Evolutionary conservation across 1,284 basidiomycete genomes (phyloP).

Genomic region (Ceratobasidium sp.): DNA sequence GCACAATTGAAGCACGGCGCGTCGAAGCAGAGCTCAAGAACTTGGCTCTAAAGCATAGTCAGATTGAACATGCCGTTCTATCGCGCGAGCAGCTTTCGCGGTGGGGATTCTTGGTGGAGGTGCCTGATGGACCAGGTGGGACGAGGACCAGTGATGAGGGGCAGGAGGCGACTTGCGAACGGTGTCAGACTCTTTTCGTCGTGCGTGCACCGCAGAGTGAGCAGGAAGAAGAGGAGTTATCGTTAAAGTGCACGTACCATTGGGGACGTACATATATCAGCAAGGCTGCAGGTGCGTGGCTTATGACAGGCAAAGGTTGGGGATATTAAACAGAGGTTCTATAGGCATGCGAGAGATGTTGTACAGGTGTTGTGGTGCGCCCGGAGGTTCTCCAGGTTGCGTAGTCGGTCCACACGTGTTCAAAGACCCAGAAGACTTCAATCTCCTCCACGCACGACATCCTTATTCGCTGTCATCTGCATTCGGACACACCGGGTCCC

Average conservation of each 20-base stretch:
- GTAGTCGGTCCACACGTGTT: slow-evolving; percentile 72
- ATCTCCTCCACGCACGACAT: slow-evolving; percentile 72
- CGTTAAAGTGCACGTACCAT: slow-evolving; percentile 73
- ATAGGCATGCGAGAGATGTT: slow-evolving; percentile 72
- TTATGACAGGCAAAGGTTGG: slow-evolving; percentile 50
- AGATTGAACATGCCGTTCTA: slow-evolving; percentile 69
- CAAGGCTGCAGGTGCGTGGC: slow-evolving; percentile 67
- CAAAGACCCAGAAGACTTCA: slow-evolving; percentile 66
- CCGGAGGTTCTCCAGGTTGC: slow-evolving; percentile 58
- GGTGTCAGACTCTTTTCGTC: slow-evolving; percentile 75
- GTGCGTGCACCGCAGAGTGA: slow-evolving; percentile 69
- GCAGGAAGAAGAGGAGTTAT: slow-evolving; percentile 57
- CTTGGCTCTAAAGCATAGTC: slow-evolving; percentile 64
- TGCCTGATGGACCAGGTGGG: slow-evolving; percentile 71
- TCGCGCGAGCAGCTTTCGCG: slow-evolving; percentile 66
- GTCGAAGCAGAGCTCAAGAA: slow-evolving; percentile 69
- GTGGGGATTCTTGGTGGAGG: slow-evolving; percentile 77
- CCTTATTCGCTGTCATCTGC: slow-evolving; percentile 65
- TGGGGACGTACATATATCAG: slow-evolving; percentile 77
- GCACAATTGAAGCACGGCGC: slow-evolving; percentile 67
- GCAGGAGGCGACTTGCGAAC: slow-evolving; percentile 73
- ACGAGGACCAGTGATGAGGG: slow-evolving; percentile 74
- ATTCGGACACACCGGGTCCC: slow-evolving; percentile 47
- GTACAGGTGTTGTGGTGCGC: slow-evolving; percentile 69
- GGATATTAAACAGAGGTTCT: slow-evolving; percentile 48